A percentile compares a stretch with the other conserved stretches of the same genome.
Conservation (phyloP, 768 basidiomycete species). For the Cyclocybe aegerita region DNA sequence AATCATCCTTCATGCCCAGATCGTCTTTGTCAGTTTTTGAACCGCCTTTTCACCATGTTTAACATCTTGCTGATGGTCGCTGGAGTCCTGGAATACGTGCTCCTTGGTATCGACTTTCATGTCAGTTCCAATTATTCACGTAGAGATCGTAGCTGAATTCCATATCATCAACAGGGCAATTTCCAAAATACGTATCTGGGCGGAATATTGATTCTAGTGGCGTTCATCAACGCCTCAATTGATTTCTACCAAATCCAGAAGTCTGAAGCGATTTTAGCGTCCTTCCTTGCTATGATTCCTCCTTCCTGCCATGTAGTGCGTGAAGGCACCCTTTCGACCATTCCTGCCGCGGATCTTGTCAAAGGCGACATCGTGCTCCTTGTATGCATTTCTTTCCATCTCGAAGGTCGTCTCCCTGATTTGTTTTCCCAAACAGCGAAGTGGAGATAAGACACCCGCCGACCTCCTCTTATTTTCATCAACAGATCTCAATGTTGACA, state of each 20-base stretch:
- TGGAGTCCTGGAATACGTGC: slow-evolving; percentile 63
- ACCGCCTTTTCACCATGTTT: slow-evolving; percentile 63
- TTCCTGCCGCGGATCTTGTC: slow-evolving; percentile 62
- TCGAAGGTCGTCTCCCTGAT: not conserved
- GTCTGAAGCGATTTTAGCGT: slow-evolving; percentile 70
- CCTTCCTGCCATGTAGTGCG: slow-evolving; percentile 65
- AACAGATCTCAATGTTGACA: slow-evolving; percentile 68
- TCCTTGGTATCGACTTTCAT: slow-evolving; percentile 62
- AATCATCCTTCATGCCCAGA: not conserved
- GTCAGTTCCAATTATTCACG: slow-evolving; percentile 26
- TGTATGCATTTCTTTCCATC: slow-evolving; percentile 31
- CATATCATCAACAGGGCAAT: slow-evolving; percentile 38
- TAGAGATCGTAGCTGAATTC: not conserved
- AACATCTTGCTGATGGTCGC: slow-evolving; percentile 68
- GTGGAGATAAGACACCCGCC: slow-evolving; percentile 71
- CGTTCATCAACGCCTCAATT: slow-evolving; percentile 68
- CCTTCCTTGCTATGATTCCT: slow-evolving; percentile 74
- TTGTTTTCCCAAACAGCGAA: slow-evolving; percentile 39
- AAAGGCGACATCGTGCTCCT: slow-evolving; percentile 67
- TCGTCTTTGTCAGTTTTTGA: slow-evolving; percentile 48
- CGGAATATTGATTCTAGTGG: slow-evolving; percentile 65
- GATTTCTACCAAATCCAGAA: slow-evolving; percentile 76
- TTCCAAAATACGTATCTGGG: slow-evolving; percentile 70
- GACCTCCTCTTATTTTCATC: slow-evolving; percentile 60
- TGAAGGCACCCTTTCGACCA: slow-evolving; percentile 49